A percentile compares a stretch with the other conserved stretches of the same genome.
phyloP scores from a whole-genome alignment of 2,329 filamentous ascomycete genomes.

The Plectosphaerella sp. region DNA sequence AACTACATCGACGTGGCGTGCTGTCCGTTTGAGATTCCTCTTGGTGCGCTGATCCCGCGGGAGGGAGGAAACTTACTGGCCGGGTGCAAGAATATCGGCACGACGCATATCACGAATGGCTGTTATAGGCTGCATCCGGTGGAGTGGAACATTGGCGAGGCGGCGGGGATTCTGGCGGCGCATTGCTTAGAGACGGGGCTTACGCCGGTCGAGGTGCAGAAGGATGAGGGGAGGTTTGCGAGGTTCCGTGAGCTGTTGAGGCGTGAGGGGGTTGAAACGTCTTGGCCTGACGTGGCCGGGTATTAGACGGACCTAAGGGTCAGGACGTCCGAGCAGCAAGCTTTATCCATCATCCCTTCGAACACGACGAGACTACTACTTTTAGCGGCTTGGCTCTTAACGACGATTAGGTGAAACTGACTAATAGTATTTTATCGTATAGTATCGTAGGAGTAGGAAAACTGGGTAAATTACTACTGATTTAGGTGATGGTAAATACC shows the following conservation, averaged over 20 bases:
- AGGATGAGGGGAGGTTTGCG: conserved; percentile 4
- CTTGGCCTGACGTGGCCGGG: conserved; percentile 10
- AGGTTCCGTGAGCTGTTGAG: conserved; percentile 8
- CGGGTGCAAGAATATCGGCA: conserved; percentile 21
- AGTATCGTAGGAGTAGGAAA: too few relatives aligned
- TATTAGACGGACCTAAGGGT: conserved; percentile 8
- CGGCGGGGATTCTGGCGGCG: conserved; percentile 16
- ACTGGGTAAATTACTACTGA: too few relatives aligned
- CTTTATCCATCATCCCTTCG: too few relatives aligned
- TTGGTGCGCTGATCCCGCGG: conserved; percentile 17
- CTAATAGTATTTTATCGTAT: too few relatives aligned
- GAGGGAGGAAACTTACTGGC: conserved; percentile 14
- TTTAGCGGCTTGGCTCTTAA: too few relatives aligned
- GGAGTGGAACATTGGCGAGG: conserved; percentile 22
- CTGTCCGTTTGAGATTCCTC: conserved; percentile 20
- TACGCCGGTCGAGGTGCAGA: conserved; percentile 16
- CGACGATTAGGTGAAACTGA: too few relatives aligned
- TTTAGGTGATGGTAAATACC: too few relatives aligned
- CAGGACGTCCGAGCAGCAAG: too few relatives aligned
- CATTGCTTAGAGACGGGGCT: conserved; percentile 15
- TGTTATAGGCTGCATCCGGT: conserved; percentile 21
- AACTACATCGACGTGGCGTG: conserved; percentile 23
- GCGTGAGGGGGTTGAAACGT: conserved; percentile 11
- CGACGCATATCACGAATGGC: conserved; percentile 21
- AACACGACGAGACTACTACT: too few relatives aligned